phyloP scores from a whole-genome alignment of 805 yeast genomes.

The Teunomyces aglyptinius region DNA sequence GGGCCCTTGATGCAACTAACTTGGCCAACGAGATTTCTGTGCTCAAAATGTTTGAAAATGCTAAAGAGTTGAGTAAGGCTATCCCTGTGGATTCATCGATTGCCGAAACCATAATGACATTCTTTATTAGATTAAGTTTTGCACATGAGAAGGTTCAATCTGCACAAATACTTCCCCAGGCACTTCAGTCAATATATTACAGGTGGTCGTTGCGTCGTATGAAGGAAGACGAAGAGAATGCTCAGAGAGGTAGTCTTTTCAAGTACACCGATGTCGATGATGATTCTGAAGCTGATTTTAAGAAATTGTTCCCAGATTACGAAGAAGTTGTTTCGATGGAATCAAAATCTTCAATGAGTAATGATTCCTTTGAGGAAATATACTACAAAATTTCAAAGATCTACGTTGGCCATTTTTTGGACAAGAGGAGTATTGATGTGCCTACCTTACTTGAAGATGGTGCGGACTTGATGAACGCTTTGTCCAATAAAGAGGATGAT shows the following conservation, averaged over 20 bases:
- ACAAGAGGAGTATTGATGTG: constrained; percentile 14
- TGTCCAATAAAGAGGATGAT: constrained; percentile 10
- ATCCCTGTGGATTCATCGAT: constrained; percentile 42
- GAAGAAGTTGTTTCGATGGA: constrained; percentile 57
- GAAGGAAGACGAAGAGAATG: constrained; percentile 61
- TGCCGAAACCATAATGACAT: constrained; percentile 52
- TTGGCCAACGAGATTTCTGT: constrained; percentile 33
- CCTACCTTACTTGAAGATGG: constrained; percentile 42
- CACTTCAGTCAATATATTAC: constrained; percentile 63
- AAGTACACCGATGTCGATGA: constrained; percentile 60
- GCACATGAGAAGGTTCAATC: constrained; percentile 21
- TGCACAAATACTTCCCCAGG: constrained; percentile 18
- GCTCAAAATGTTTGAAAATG: constrained; percentile 27
- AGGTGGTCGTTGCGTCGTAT: constrained; percentile 78
- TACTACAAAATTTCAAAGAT: constrained; percentile 48
- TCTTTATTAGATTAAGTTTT: constrained; percentile 44
- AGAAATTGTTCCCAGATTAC: constrained; percentile 79
- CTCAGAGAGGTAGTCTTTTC: constrained; percentile 61
- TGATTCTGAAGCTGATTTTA: constrained; percentile 79
- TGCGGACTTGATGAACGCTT: constrained; percentile 15
- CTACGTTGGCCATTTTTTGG: constrained; percentile 45
- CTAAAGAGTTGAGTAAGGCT: constrained; percentile 37
- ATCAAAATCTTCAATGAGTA: constrained; percentile 11
- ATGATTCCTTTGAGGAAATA: constrained; percentile 40
- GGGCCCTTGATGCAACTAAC: constrained; percentile 47